Percentiles rank a stretch among this genome's conserved stretches.
These are phyloP conservation scores for Irpex rosettiformis DNA, from an alignment of 1,284 basidiomycete species.

Conservation along the genomic window DNA sequence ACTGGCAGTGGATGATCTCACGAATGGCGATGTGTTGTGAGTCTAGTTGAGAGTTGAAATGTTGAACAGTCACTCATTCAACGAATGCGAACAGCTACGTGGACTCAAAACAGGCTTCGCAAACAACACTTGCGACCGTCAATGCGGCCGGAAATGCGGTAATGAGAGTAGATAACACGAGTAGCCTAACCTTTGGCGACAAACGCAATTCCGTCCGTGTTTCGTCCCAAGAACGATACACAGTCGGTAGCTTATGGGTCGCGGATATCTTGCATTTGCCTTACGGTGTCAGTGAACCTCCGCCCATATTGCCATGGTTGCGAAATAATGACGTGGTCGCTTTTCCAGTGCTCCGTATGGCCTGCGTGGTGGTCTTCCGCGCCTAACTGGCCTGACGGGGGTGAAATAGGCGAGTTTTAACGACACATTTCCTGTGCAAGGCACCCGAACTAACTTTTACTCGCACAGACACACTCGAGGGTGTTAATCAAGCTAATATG, in stretches of 20 bases:
- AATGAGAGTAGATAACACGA: slow-evolving; percentile 70
- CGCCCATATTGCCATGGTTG: neutral
- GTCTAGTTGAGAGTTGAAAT: neutral
- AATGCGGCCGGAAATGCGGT: slow-evolving; percentile 60
- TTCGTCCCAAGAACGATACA: slow-evolving; percentile 51
- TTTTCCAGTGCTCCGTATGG: slow-evolving; percentile 67
- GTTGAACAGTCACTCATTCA: neutral
- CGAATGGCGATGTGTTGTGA: slow-evolving; percentile 55
- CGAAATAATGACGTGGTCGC: neutral
- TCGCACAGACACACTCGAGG: slow-evolving; percentile 72
- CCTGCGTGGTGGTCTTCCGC: slow-evolving; percentile 69
- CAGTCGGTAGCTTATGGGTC: slow-evolving; percentile 64
- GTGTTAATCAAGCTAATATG: slow-evolving; percentile 57
- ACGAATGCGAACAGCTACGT: slow-evolving; percentile 44
- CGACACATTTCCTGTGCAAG: neutral
- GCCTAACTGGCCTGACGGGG: slow-evolving; percentile 59
- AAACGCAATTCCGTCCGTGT: slow-evolving; percentile 74
- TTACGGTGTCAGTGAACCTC: slow-evolving; percentile 41
- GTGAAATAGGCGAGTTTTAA: slow-evolving; percentile 30
- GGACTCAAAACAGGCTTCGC: slow-evolving; percentile 43
- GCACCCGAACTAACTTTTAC: slow-evolving; percentile 29
- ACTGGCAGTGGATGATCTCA: slow-evolving; percentile 59
- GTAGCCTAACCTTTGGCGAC: slow-evolving; percentile 51
- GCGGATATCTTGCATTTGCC: slow-evolving; percentile 69
- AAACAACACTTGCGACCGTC: slow-evolving; percentile 59